A percentile compares a stretch with the other conserved stretches of the same genome.
phyloP scores from a whole-genome alignment of 2,329 filamentous ascomycete genomes.

The Dothideomycetes sp. region DNA sequence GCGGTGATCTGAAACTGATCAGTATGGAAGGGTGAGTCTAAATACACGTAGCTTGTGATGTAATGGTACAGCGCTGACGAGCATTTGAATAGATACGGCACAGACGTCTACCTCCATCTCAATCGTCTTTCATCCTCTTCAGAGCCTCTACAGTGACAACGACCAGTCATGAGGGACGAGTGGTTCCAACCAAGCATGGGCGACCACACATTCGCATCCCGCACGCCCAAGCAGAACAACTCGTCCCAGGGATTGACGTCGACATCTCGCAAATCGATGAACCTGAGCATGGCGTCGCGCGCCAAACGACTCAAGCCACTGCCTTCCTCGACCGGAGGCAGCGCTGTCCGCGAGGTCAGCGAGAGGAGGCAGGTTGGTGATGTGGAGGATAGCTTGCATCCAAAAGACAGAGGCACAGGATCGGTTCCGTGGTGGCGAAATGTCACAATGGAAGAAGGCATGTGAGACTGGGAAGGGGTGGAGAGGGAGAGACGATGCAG shows the following conservation, averaged over 20 bases:
- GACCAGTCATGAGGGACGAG: slow-evolving; percentile 78
- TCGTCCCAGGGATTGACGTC: slow-evolving; percentile 43
- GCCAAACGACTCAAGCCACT: slow-evolving; percentile 53
- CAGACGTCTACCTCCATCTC: slow-evolving; percentile 94
- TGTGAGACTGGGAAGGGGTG: no score
- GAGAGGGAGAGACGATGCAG: no score
- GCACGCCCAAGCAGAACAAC: slow-evolving; percentile 2
- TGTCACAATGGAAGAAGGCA: slow-evolving; percentile 38
- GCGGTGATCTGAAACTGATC: slow-evolving; percentile 91
- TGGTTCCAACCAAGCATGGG: slow-evolving; percentile 27
- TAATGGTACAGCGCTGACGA: slow-evolving; percentile 13
- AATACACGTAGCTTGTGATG: slow-evolving; percentile 10
- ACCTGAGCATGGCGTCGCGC: slow-evolving; percentile 35
- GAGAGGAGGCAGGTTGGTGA: slow-evolving; percentile 87
- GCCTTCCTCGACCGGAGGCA: slow-evolving; percentile 21
- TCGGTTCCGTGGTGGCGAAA: slow-evolving; percentile 34
- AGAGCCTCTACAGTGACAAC: slow-evolving; percentile 86
- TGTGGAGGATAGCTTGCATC: slow-evolving; percentile 57
- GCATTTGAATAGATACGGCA: slow-evolving; percentile 69
- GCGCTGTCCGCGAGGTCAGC: slow-evolving; percentile 56
- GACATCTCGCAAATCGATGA: slow-evolving; percentile 27
- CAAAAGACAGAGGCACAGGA: slow-evolving; percentile 35
- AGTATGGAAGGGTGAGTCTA: slow-evolving; percentile 96
- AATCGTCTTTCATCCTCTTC: slow-evolving; percentile 92
- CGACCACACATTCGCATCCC: slow-evolving; percentile 20